These are phyloP conservation scores for Sphaerulina vaccinii DNA, from an alignment of 2,329 filamentous ascomycete genomes.

Conservation along the genomic window DNA sequence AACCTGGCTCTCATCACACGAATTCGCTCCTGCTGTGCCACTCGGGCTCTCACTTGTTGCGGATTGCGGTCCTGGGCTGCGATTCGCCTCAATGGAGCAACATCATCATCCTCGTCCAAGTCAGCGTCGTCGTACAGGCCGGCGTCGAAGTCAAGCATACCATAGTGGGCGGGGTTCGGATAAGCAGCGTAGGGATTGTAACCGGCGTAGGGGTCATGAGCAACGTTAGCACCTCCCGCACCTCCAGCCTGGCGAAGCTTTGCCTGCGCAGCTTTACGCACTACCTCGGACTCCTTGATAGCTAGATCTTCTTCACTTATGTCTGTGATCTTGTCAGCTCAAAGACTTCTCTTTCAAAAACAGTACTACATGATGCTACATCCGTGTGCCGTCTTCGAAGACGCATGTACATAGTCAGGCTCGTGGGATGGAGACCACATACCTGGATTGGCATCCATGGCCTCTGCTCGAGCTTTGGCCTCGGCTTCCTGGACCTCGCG, in stretches of 20 bases:
- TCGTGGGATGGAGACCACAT: not conserved
- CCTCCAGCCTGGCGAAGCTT: constrained; percentile 6
- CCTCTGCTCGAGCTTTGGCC: constrained; percentile 54
- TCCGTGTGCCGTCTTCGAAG: not conserved
- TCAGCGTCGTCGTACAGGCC: constrained; percentile 16
- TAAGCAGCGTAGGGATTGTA: too few relatives aligned
- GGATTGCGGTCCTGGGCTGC: not conserved
- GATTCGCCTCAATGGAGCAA: not conserved
- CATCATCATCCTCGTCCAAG: constrained; percentile 15
- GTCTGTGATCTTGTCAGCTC: constrained; percentile 30
- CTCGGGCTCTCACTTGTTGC: not conserved
- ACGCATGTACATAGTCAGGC: not conserved
- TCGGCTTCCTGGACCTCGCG: constrained; percentile 64
- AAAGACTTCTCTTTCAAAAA: not conserved
- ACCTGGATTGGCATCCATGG: constrained; percentile 58
- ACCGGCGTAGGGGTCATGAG: not conserved
- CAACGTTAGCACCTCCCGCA: not conserved
- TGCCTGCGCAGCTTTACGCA: constrained; percentile 21
- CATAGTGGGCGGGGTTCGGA: too few relatives aligned
- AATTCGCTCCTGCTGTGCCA: not conserved
- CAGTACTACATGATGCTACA: not conserved
- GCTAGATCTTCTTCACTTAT: constrained; percentile 59
- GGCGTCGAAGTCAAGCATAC: constrained; percentile 12
- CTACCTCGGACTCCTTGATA: constrained; percentile 57
- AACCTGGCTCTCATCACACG: not conserved